phyloP scores from a whole-genome alignment of 441 rosid genomes.

The Mallotus japonicus region DNA sequence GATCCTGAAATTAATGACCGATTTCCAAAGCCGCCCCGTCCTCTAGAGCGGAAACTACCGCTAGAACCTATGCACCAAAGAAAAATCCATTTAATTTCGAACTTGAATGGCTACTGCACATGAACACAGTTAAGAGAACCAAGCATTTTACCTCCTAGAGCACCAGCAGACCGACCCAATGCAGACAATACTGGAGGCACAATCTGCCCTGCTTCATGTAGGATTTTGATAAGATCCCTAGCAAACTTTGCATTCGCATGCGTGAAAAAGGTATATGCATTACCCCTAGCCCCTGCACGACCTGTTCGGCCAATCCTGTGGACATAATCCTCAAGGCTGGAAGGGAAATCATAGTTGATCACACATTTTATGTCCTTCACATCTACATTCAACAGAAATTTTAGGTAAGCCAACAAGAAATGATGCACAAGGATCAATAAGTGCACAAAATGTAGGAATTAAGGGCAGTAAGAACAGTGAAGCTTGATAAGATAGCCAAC shows the following conservation, averaged over 20 bases:
- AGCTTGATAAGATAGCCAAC: neutral
- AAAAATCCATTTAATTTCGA: neutral
- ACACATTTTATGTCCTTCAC: slow-evolving; percentile 99
- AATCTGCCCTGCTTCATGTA: slow-evolving; percentile 86
- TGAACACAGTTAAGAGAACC: neutral
- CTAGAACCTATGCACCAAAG: slow-evolving; percentile 43
- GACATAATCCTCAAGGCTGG: slow-evolving; percentile 86
- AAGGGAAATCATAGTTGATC: slow-evolving; percentile 93
- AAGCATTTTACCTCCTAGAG: slow-evolving; percentile 49
- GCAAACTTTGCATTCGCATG: slow-evolving; percentile 80
- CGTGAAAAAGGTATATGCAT: slow-evolving; percentile 82
- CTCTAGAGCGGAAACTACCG: slow-evolving; percentile 70
- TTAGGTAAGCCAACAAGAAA: slow-evolving; percentile 14
- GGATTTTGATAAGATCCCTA: slow-evolving; percentile 75
- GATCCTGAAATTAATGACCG: slow-evolving; percentile 67
- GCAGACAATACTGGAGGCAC: slow-evolving; percentile 67
- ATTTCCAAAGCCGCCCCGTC: slow-evolving; percentile 70
- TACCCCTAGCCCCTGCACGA: slow-evolving; percentile 97
- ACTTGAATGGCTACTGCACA: too few species aligned
- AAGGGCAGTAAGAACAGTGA: slow-evolving; percentile 6
- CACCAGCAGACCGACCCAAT: slow-evolving; percentile 50
- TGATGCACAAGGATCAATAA: neutral
- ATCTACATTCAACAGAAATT: slow-evolving; percentile 50
- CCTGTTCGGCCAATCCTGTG: slow-evolving; percentile 98
- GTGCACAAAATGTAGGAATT: neutral